These are phyloP conservation scores for Paramecium octaurelia DNA, from an alignment of 73 alveolate species.

Conservation along the genomic window DNA sequence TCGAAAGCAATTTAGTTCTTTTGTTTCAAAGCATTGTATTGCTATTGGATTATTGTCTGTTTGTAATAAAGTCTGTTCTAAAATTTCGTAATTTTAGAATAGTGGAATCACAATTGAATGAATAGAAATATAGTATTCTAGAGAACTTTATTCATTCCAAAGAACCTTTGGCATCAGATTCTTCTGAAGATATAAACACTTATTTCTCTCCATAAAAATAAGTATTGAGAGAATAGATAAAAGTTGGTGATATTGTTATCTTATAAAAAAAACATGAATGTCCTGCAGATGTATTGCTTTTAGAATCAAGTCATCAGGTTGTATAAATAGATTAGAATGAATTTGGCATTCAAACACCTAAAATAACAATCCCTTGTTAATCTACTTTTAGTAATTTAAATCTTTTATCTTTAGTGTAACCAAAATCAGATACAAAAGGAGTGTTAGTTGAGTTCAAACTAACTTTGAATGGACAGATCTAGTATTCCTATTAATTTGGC, in stretches of 20 bases:
- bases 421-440: conserved; percentile 23
- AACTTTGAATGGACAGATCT: not conserved
- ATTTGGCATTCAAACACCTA: not conserved
- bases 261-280: not conserved
- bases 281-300: conserved; percentile 41
- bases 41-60: not conserved
- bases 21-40: not conserved
- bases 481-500: not conserved
- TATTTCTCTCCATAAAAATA: not conserved
- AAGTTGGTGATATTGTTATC: conserved; percentile 25
- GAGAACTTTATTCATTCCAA: not conserved
- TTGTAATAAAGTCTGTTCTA: not conserved
- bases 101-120: not conserved
- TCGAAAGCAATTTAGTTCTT: not conserved
- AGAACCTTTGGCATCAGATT: not conserved
- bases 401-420: not conserved
- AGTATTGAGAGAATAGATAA: not conserved
- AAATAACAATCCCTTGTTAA: not conserved
- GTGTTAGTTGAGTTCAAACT: not conserved
- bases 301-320: not conserved
- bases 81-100: not conserved
- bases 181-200: not conserved
- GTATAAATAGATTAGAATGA: not conserved
- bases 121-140: not conserved
- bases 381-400: conserved; percentile 2